These are phyloP conservation scores for Russula sp. DNA, from an alignment of 768 basidiomycete genomes.

Conservation along the genomic window DNA sequence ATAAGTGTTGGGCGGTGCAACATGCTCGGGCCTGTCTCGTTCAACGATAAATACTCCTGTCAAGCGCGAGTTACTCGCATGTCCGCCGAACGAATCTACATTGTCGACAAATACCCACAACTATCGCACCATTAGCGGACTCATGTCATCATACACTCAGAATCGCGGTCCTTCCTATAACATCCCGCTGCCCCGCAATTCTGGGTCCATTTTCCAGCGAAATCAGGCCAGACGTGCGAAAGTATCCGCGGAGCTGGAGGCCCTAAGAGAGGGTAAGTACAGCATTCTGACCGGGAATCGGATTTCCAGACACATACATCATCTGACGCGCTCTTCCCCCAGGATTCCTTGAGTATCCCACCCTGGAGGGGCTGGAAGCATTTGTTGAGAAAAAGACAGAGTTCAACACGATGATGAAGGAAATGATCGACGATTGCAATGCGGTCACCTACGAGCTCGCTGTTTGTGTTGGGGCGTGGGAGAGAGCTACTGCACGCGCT, in stretches of 20 bases:
- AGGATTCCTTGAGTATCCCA: slow-evolving; percentile 12
- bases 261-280: background rate
- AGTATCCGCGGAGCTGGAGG: background rate
- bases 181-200: background rate
- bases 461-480: background rate
- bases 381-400: slow-evolving; percentile 10
- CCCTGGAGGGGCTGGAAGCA: slow-evolving; percentile 6
- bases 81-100: too few species aligned
- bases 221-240: background rate
- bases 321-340: background rate
- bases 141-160: background rate
- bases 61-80: background rate
- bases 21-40: background rate
- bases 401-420: background rate
- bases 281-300: background rate
- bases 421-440: background rate
- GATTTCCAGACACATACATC: background rate
- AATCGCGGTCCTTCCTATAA: background rate
- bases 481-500: background rate
- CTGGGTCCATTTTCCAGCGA: background rate
- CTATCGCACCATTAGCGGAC: background rate
- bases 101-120: background rate
- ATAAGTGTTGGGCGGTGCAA: background rate
- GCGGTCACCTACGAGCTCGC: background rate
- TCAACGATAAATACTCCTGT: background rate